A percentile compares a stretch with the other conserved stretches of the same genome.
Conservation (phyloP, 352 stramenopile species). For the Pythium apleroticum region DNA sequence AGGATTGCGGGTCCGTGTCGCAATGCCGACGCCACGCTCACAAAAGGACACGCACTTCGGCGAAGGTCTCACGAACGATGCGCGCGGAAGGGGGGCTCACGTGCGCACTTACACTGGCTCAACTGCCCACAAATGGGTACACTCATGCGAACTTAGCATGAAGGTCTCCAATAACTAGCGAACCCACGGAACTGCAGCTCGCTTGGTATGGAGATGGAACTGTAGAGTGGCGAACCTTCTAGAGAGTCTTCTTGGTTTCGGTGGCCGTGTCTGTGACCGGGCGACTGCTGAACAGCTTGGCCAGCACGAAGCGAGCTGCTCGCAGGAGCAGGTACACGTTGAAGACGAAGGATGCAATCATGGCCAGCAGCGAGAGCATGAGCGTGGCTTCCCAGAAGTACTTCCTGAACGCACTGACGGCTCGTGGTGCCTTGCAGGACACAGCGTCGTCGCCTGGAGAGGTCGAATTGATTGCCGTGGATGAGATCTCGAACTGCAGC, state of each 20-base stretch:
- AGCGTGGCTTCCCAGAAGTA: slow-evolving; percentile 2
- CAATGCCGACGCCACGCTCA: background rate
- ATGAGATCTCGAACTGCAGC: slow-evolving; percentile 61
- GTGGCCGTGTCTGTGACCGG: background rate
- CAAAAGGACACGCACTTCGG: background rate
- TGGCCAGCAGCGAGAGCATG: background rate
- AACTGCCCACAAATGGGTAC: background rate
- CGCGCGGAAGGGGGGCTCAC: background rate
- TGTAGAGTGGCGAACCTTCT: background rate
- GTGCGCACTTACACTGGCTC: background rate
- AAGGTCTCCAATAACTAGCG: background rate
- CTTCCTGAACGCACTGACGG: background rate
- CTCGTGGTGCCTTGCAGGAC: background rate
- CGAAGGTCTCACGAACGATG: background rate
- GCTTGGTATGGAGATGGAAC: background rate
- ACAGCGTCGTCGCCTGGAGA: background rate
- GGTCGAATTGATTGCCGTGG: slow-evolving; percentile 11
- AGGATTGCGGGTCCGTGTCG: background rate
- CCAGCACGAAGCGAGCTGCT: background rate
- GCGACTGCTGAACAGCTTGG: background rate
- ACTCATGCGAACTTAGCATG: background rate
- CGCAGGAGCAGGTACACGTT: background rate
- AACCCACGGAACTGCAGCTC: background rate
- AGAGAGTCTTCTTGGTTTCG: background rate
- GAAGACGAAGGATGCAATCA: background rate